A percentile compares a stretch with the other conserved stretches of the same genome.
Conservation (phyloP, 129 eudicot species). For the Pseudognaphalium luteoalbum region DNA sequence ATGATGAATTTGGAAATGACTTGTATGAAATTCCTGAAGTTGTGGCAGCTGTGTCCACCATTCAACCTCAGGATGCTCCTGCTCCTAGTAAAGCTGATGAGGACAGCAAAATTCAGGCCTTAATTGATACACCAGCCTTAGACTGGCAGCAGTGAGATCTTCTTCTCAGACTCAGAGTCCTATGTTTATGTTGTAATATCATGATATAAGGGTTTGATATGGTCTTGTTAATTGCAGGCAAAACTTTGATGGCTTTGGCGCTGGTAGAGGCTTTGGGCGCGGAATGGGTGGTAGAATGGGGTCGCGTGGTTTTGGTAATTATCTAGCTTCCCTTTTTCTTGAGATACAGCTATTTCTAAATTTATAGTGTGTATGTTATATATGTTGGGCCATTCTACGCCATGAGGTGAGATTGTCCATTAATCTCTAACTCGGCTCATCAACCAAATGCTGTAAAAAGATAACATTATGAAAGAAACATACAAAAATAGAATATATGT, state of each 20-base stretch:
- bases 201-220: not conserved
- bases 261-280: constrained; percentile 88
- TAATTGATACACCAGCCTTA: constrained; percentile 81
- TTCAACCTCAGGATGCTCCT: constrained; percentile 56
- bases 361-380: not conserved
- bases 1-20: constrained; percentile 95
- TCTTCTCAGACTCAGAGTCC: not conserved
- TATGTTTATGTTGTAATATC: not conserved
- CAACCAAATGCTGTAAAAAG: constrained; percentile 4
- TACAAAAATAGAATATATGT: not conserved
- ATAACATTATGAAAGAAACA: not conserved
- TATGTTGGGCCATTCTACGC: not conserved
- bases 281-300: constrained; percentile 89
- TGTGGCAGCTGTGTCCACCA: constrained; percentile 41
- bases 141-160: constrained; percentile 89
- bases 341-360: not conserved
- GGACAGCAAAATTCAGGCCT: constrained; percentile 84
- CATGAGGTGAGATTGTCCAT: not conserved
- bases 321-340: constrained; percentile 14
- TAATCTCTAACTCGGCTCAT: constrained; percentile 7
- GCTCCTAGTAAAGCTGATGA: constrained; percentile 84
- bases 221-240: constrained; percentile 50
- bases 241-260: constrained; percentile 68
- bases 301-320: constrained; percentile 85
- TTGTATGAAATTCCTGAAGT: constrained; percentile 82